Percentiles rank a stretch among this genome's conserved stretches.
Evolutionary conservation across 2,329 filamentous ascomycete genomes (phyloP).

Genomic region (Colletotrichum simmondsii): DNA sequence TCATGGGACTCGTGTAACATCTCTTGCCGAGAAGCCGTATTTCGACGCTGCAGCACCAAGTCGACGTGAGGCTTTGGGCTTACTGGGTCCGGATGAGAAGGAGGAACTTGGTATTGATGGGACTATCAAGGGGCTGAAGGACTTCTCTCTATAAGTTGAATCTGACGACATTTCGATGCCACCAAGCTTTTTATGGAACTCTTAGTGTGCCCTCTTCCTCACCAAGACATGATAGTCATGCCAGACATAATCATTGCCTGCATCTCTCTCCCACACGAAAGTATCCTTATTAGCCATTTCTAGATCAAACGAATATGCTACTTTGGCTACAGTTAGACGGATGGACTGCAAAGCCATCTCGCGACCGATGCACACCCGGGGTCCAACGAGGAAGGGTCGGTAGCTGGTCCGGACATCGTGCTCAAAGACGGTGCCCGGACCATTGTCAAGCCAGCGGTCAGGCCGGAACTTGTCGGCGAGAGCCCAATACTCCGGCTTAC

Average conservation of each 20-base stretch:
- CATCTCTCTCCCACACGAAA: constrained; percentile 20
- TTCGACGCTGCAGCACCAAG: constrained; percentile 74
- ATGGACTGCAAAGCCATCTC: constrained; percentile 26
- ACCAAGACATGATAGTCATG: constrained; percentile 1
- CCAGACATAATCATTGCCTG: constrained; percentile 19
- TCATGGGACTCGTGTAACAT: constrained; percentile 78
- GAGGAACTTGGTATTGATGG: constrained; percentile 38
- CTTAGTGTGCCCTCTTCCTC: neutral
- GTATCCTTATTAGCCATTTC: constrained; percentile 7
- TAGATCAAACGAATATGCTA: constrained; percentile 8
- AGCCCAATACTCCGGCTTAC: constrained; percentile 52
- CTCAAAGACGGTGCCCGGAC: constrained; percentile 11
- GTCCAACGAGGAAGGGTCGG: constrained; percentile 11
- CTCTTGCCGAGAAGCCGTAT: constrained; percentile 77
- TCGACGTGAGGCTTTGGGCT: constrained; percentile 72
- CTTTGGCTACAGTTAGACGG: constrained; percentile 11
- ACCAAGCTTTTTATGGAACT: neutral
- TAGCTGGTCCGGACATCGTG: constrained; percentile 22
- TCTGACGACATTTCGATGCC: too few species aligned
- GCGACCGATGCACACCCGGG: constrained; percentile 20
- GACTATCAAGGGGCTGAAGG: neutral
- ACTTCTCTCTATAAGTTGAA: constrained; percentile 20
- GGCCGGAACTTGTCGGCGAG: constrained; percentile 57
- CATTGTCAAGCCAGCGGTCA: constrained; percentile 53
- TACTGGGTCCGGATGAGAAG: constrained; percentile 67